Evolutionary conservation across 495 filamentous ascomycete genomes (phyloP), one percentile per base, ranked within the genome.

Genomic region (Penicillium atrosanguineum): DNA sequence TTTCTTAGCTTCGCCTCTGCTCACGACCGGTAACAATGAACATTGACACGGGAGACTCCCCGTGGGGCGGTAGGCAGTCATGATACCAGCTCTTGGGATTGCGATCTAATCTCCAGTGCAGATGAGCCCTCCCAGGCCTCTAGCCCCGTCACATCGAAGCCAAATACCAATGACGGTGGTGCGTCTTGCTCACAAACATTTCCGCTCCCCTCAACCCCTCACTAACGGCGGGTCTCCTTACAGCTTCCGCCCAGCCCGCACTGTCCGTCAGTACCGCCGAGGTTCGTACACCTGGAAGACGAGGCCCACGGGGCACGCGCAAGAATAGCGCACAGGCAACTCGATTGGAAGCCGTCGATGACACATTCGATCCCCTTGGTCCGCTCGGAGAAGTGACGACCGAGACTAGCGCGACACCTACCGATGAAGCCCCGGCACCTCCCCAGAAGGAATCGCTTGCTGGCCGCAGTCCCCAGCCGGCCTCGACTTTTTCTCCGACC

Each of bases 311-410:
- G 60, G 85, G 82, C 21, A 83, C 80, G 31, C 86, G 90, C 48
- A 88, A 89, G 59, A 79, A 91, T 57, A 88, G 84, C 65, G 86
- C 88, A 37, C 90, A 94, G 65, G 80, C 88, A 31, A 95, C 89
- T 37, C 84, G 84, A 40, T 80, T 97, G 44, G 87, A 97, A 74
- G 90, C 90, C 29, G 85, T 95, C 54, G 90, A 93, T 62, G 89
- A 96, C 65, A 87, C 90, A 40, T 78, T 95, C 45, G 95, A 94
- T 26, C 94, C 94, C n/a, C 80, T 98, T 26, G 95, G 94, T 36
- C 90, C 94, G 47, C 74, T 91, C 3, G 86, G 87, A 20, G 80
- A 85, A 51, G 85, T 80, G 40, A 73, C 79, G 39, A 58, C 64
- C 52, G 70, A 75, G 43, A 68, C 69, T 40, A 67, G 56, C n/a